phyloP scores from a whole-genome alignment of 1,284 basidiomycete species.

The Ceratobasidium sp. region DNA sequence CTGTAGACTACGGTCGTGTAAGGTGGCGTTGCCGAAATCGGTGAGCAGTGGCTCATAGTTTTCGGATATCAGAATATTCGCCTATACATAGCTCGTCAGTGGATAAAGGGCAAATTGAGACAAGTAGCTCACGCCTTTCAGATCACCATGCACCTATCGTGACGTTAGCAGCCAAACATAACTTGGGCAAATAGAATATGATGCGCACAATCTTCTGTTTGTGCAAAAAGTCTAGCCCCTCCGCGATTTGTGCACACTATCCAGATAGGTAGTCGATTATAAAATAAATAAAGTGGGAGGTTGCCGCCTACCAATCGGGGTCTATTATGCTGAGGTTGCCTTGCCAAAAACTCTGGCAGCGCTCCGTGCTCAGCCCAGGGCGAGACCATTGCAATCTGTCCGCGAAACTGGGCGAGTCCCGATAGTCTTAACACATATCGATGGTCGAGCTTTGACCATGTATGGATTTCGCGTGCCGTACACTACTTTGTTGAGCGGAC shows the following conservation, averaged over 20 bases:
- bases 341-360: background rate
- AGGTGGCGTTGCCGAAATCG: conserved; percentile 6
- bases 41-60: conserved; percentile 14
- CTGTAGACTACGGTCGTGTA: background rate
- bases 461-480: conserved; percentile 27
- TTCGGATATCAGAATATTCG: conserved; percentile 10
- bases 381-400: conserved; percentile 20
- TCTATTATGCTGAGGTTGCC: background rate
- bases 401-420: background rate
- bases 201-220: background rate
- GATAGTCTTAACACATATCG: conserved; percentile 4
- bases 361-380: conserved; percentile 14
- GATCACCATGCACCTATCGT: conserved; percentile 12
- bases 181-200: too few species aligned
- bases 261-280: too few species aligned
- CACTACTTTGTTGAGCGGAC: too few species aligned
- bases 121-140: background rate
- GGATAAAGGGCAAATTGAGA: background rate
- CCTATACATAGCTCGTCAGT: background rate
- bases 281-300: background rate
- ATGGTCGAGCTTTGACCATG: conserved; percentile 27
- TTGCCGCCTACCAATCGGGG: background rate
- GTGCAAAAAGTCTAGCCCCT: conserved; percentile 16
- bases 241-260: background rate
- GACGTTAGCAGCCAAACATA: background rate